Evolutionary conservation across 192 early-diverging fungal species (phyloP), one percentile per base, ranked within the genome.

Genomic region (Rhizophagus sp.): DNA sequence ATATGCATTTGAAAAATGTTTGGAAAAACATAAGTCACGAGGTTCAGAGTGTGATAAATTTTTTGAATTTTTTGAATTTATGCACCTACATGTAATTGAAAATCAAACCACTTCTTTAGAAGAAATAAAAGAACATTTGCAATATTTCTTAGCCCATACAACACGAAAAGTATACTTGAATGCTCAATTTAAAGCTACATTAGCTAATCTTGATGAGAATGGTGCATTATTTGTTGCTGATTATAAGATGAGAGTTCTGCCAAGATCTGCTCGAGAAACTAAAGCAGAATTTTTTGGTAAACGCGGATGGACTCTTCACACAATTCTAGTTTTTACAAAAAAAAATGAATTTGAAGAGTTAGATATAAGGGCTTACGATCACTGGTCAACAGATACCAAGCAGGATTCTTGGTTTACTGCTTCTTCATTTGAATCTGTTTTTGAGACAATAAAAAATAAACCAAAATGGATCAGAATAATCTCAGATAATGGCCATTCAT

Each of bases 31-130:
- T 66, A 30, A 33, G 0, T 66, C 30, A 66, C 13, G 0, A 30
- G 30, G 6, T 8, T 30, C 0, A 66, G 15, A 66, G 0, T 66
- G 65, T 66, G 10, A 30, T 66, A 27, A 27, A 66, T 66, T 66
- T 66, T 66, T 66, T 66, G 30, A 66, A 66, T 66, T 66, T 66
- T 66, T 66, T 73, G 49, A 57, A 19, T 57, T 57, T 22, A 57
- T 57, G 50, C 4, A 57, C 0, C 0, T 57, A 57, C 17, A 57
- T 22, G 3, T 57, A 57, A 22, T 6, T 0, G 13, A 57, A 57
- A 3, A 57, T 57, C 50, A 57, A 57, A 1, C 50, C 0, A 0
- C 50, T 57, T 57, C 3, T 57, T 19, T 57, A 57, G 50, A 57
- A 57, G 50, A 57, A 57, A 57, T 57, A 57, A 57, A 57, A 57